Evolutionary conservation across 805 yeast genomes (phyloP).

Genomic region (Myxozyma sirexii): DNA sequence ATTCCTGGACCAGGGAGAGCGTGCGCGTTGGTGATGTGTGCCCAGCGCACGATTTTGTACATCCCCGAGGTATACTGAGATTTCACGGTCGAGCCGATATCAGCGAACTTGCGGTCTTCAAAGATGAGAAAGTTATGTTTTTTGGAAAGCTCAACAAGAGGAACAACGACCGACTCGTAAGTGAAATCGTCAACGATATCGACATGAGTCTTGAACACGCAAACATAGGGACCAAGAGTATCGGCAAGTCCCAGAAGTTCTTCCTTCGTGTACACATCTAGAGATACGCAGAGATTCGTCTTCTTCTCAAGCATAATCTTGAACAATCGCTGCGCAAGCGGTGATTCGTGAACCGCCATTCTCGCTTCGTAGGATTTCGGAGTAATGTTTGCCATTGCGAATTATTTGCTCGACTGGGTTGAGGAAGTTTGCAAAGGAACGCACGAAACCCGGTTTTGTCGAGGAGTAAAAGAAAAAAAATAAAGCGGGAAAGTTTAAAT

Average conservation of each 20-base stretch:
- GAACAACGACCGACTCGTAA: conserved; percentile 74
- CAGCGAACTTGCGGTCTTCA: conserved; percentile 98
- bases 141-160: conserved; percentile 69
- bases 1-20: conserved; percentile 96
- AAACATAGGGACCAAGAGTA: conserved; percentile 84
- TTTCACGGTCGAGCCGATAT: conserved; percentile 96
- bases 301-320: conserved; percentile 74
- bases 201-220: conserved; percentile 90
- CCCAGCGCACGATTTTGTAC: conserved; percentile 87
- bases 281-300: conserved; percentile 90
- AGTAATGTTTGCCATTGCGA: conserved; percentile 21
- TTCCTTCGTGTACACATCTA: conserved; percentile 79
- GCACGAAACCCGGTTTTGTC: too few relatives aligned
- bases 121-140: conserved; percentile 89
- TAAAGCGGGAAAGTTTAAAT: neutral
- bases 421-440: too few relatives aligned
- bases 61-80: conserved; percentile 91
- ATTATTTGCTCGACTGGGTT: too few relatives aligned
- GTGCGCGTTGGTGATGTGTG: conserved; percentile 96
- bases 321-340: conserved; percentile 76
- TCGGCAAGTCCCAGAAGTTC: conserved; percentile 77
- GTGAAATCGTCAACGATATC: conserved; percentile 90
- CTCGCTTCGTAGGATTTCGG: conserved; percentile 60
- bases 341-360: conserved; percentile 70
- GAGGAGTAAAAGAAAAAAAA: neutral